Evolutionary conservation across 2,329 filamentous ascomycete genomes (phyloP), one percentile per base, ranked within the genome.

Genomic region (Colletotrichum siamense): DNA sequence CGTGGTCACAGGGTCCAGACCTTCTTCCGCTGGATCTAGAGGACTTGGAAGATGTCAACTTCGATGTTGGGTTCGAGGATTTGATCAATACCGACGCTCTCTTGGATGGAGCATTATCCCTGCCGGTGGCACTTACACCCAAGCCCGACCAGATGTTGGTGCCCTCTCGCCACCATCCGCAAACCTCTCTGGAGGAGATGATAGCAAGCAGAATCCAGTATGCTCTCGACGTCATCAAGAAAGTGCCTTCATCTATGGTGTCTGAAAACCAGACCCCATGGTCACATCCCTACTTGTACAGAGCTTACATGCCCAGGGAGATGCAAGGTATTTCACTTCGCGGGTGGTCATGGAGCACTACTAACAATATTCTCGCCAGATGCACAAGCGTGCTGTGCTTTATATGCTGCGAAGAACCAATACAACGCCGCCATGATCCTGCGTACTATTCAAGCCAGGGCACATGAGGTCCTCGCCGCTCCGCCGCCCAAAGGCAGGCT

Each of bases 231-330:
- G 87, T 89, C 80, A 86, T 92, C 18, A 87, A 88, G 61, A 86
- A 88, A 70, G 86, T 90, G 2, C 86, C 87, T 1, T 76, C 75
- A n/a, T 85, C 77, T 62, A 89, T 92, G 86, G 86, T 91, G 0
- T 75, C 85, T 10, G 84, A 88, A 62, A 89, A 85, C 18, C 82
- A 86, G 66, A 90, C 89, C 0, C 88, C 89, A 0, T 92, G 91
- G 91, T 87, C 84, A 34, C 91, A 92, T 77, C 83, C 84, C 0
- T 80, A 83, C n/a, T 82, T 92, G 0, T 92, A 91, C 75, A 83
- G 83, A n/a, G 84, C 88, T 3, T 72, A 80, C 10, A 91, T 92
- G 89, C 91, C 90, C 1, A 82, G 82, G 34, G 84, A 81, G 1
- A 87, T 92, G 79, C 87, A 91, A 84, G 89, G 88, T 87, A 79